Evolutionary conservation across 108 stramenopile genomes (phyloP), one percentile per base, ranked within the genome.

Genomic region (Cyclostephanos tholiformis): DNA sequence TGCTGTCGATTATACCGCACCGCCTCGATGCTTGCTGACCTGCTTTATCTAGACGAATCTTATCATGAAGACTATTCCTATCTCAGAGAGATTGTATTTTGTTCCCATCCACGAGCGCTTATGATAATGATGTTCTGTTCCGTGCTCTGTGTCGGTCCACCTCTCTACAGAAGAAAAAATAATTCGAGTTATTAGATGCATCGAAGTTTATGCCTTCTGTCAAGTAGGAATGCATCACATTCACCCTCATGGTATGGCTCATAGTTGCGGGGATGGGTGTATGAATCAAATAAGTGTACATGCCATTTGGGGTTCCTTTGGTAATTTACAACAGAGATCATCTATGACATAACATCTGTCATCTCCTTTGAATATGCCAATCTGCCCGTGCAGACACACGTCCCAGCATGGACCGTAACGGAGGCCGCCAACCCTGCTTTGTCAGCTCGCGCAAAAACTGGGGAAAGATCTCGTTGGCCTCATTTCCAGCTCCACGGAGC

Each of bases 401-500:
- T 57, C 92, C 92, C 52, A 93, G 86, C 89, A 93, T 89, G 13
- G 84, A 93, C 29, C 89, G 77, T 39, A 85, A 79, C 0, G 89
- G 86, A 22, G 87, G 79, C 14, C 80, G 69, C 92, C 92, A 93
- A 9, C 88, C 88, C 25, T 77, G 59, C 9, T 66, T 77, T 14
- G 79, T 78, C 71, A 93, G 63, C 43, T 86, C 75, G 43, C 79
- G 73, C 69, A 90, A 55, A n/a, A 93, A 79, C 11, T 66, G 69
- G 5, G 84, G 86, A 67, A 90, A 90, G 6, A 75, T 71, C 35
- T 60, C 44, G 64, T 88, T 76, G 13, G 86, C 78, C 76, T 88
- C 78, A 22, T 32, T 61, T 16, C 76, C 66, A 44, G 89, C 67
- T 70, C 82, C 82, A 62, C 81, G 65, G 20, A 93, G 49, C 32